phyloP scores from a whole-genome alignment of 768 basidiomycete genomes.

The Holtermanniella nyarrowii region DNA sequence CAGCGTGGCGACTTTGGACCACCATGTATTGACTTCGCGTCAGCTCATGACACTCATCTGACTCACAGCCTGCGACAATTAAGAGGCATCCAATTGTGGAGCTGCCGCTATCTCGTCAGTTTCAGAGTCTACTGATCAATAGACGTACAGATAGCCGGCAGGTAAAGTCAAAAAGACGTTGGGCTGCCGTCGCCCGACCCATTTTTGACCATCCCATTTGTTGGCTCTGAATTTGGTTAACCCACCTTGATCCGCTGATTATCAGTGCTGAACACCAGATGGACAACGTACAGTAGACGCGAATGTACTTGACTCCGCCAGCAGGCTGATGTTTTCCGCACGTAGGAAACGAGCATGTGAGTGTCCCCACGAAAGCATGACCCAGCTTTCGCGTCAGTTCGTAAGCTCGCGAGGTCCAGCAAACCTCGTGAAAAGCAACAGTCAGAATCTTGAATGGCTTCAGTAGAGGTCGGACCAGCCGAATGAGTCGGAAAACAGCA shows the following conservation, averaged over 20 bases:
- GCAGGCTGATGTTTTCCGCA: neutral
- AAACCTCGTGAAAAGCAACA: conserved; percentile 29
- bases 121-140: no score
- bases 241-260: conserved; percentile 23
- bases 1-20: conserved; percentile 27
- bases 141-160: conserved; percentile 27
- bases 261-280: neutral
- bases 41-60: neutral
- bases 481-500: neutral
- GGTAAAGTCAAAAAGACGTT: conserved; percentile 12
- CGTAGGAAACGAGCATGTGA: conserved; percentile 7
- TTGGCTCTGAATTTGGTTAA: conserved; percentile 12
- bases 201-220: neutral
- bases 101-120: conserved; percentile 15
- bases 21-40: conserved; percentile 12
- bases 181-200: conserved; percentile 4
- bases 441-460: conserved; percentile 27
- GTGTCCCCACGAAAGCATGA: conserved; percentile 24
- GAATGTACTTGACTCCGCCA: conserved; percentile 19
- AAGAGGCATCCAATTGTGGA: conserved; percentile 24
- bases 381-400: conserved; percentile 9
- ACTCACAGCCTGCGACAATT: conserved; percentile 24
- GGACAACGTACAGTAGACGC: conserved; percentile 16
- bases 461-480: conserved; percentile 1
- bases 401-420: neutral